Conservation (phyloP, 768 basidiomycete species). For the Tylopilus sp. region DNA sequence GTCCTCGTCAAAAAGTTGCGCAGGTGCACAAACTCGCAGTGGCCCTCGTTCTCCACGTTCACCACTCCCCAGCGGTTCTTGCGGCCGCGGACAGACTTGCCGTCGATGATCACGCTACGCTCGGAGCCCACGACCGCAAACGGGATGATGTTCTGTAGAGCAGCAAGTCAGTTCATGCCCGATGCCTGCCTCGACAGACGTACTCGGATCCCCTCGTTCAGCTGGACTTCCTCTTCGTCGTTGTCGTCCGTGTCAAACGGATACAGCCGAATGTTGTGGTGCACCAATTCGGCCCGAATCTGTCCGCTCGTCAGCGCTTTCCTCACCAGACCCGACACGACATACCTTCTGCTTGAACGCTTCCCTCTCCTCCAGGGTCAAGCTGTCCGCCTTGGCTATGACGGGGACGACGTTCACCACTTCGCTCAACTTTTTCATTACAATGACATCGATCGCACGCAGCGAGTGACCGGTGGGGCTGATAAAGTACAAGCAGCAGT, state of each 20-base stretch:
- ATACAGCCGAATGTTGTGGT: constrained; percentile 92
- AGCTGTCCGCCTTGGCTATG: constrained; percentile 93
- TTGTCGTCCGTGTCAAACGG: constrained; percentile 97
- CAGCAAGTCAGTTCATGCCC: neutral
- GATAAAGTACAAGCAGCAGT: constrained; percentile 98
- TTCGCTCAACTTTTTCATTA: constrained; percentile 98
- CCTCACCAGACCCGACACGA: neutral
- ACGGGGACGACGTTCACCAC: constrained; percentile 99
- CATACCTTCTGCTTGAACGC: constrained; percentile 88
- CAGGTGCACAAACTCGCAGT: constrained; percentile 98
- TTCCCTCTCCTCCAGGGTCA: constrained; percentile 91
- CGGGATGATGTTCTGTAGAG: constrained; percentile 79
- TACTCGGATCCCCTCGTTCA: constrained; percentile 90
- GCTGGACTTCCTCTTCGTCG: constrained; percentile 86
- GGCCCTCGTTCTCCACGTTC: constrained; percentile 93
- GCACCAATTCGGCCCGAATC: constrained; percentile 91
- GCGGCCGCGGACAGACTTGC: constrained; percentile 90
- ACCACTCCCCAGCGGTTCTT: constrained; percentile 99
- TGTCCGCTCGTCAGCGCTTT: constrained; percentile 30
- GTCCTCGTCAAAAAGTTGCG: constrained; percentile 97
- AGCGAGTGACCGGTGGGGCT: constrained; percentile 97
- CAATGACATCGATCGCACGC: constrained; percentile 94
- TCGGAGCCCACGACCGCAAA: constrained; percentile 99
- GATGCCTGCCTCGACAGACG: constrained; percentile 25
- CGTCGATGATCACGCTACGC: constrained; percentile 91